phyloP scores from a whole-genome alignment of 495 filamentous ascomycete genomes.

The Cairneyella variabilis region DNA sequence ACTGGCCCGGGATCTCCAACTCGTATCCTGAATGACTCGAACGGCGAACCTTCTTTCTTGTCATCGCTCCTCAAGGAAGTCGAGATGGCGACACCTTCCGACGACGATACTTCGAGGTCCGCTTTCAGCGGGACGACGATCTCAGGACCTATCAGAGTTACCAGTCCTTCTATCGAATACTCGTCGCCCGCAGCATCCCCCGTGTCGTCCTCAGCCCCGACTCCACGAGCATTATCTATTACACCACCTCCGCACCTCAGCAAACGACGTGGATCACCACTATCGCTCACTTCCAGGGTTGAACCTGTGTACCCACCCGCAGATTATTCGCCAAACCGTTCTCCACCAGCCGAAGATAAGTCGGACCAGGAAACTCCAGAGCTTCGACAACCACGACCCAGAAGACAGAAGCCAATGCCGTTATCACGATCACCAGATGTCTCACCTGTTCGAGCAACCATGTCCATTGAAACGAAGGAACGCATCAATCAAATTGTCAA shows the following conservation, averaged over 20 bases:
- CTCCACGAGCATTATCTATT: slow-evolving; percentile 63
- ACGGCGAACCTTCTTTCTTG: slow-evolving; percentile 62
- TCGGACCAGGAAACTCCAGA: slow-evolving; percentile 24
- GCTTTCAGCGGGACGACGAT: slow-evolving; percentile 25
- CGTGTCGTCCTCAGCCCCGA: slow-evolving; percentile 60
- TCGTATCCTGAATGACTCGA: slow-evolving; percentile 32
- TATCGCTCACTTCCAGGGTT: slow-evolving; percentile 62
- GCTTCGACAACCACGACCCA: slow-evolving; percentile 48
- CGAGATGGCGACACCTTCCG: slow-evolving; percentile 57
- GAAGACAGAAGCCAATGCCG: slow-evolving; percentile 28
- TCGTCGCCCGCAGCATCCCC: slow-evolving; percentile 71
- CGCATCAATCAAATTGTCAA: slow-evolving; percentile 80
- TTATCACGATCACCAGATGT: slow-evolving; percentile 47
- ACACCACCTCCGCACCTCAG: slow-evolving; percentile 68
- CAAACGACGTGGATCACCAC: slow-evolving; percentile 62
- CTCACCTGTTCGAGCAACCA: slow-evolving; percentile 50
- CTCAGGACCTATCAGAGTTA: slow-evolving; percentile 28
- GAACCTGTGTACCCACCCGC: slow-evolving; percentile 57
- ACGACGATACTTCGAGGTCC: slow-evolving; percentile 49
- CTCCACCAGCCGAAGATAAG: slow-evolving; percentile 43
- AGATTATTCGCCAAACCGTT: slow-evolving; percentile 58
- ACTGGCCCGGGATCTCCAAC: slow-evolving; percentile 24
- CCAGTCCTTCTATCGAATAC: slow-evolving; percentile 44
- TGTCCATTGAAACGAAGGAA: slow-evolving; percentile 71
- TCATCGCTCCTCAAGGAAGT: slow-evolving; percentile 84